These are phyloP conservation scores for Apiospora phragmitis DNA, from an alignment of 2,329 filamentous ascomycete genomes.

Conservation along the genomic window DNA sequence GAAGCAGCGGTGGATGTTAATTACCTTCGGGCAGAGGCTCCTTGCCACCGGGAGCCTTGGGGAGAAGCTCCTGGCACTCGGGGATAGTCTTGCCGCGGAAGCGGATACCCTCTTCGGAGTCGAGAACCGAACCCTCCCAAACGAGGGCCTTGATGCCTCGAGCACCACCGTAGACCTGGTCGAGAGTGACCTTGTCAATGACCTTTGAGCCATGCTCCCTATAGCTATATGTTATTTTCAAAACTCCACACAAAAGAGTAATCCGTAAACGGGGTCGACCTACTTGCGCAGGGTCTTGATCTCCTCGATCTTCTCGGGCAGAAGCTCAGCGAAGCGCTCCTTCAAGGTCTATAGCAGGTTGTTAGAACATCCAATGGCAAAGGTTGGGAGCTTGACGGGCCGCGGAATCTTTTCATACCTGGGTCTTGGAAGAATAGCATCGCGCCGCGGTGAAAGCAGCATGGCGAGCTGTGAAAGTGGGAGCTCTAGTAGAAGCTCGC, in stretches of 20 bases:
- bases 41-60: constrained; percentile 93
- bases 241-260: constrained; percentile 10
- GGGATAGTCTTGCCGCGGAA: constrained; percentile 99
- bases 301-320: constrained; percentile 97
- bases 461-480: constrained; percentile 67
- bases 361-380: constrained; percentile 18
- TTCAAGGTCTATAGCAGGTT: constrained; percentile 73
- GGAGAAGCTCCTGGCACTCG: constrained; percentile 96
- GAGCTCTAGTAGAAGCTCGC: constrained; percentile 70
- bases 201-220: constrained; percentile 96
- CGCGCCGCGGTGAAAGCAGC: constrained; percentile 80
- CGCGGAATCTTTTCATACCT: constrained; percentile 52
- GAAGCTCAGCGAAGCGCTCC: constrained; percentile 94
- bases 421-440: constrained; percentile 90
- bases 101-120: constrained; percentile 97
- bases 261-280: constrained; percentile 35
- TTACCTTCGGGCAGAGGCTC: constrained; percentile 94
- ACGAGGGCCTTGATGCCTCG: constrained; percentile 98
- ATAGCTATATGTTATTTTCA: constrained; percentile 28
- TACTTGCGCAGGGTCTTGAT: constrained; percentile 98
- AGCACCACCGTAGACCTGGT: constrained; percentile 99
- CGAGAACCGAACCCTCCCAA: constrained; percentile 98
- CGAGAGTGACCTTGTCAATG: constrained; percentile 94
- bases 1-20: constrained; percentile 15
- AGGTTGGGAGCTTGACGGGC: not conserved